These are phyloP conservation scores for Leishmania mexicana DNA, from an alignment of 208 protist species.

Conservation along the genomic window DNA sequence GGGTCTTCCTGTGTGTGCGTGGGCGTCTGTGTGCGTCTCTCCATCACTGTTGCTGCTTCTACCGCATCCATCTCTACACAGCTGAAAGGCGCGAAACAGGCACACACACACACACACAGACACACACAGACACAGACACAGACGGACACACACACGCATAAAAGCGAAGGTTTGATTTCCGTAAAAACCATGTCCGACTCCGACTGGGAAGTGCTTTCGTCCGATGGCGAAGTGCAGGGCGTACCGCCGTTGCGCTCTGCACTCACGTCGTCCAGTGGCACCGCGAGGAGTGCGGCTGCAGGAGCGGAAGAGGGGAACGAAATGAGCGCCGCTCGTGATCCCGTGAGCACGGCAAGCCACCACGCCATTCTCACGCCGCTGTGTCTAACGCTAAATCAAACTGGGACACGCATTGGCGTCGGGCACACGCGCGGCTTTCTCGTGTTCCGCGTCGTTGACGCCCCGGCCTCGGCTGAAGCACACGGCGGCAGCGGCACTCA, in stretches of 20 bases:
- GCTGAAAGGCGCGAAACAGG: not conserved
- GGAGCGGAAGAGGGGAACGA: not conserved
- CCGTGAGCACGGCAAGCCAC: not conserved
- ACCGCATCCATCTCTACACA: not conserved
- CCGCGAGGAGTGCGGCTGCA: not conserved
- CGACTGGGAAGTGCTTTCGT: slow-evolving; percentile 31
- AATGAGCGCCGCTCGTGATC: not conserved
- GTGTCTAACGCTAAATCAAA: slow-evolving; percentile 66
- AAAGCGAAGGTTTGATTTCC: not conserved
- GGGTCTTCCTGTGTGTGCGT: not conserved
- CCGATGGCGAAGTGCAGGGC: slow-evolving; percentile 9
- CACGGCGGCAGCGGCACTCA: not conserved
- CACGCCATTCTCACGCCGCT: slow-evolving; percentile 32
- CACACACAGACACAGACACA: not conserved
- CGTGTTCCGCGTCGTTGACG: slow-evolving; percentile 52
- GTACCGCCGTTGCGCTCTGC: not conserved
- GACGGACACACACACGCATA: not conserved
- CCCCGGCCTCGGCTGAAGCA: not conserved
- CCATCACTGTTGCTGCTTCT: not conserved
- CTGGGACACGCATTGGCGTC: slow-evolving; percentile 62
- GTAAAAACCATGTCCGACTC: slow-evolving; percentile 27
- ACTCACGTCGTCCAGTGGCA: not conserved
- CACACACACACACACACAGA: not conserved
- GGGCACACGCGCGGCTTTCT: slow-evolving; percentile 72
- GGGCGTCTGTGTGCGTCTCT: not conserved